These are phyloP conservation scores for Castanea mollissima DNA, from an alignment of 306 rosid genomes.

Conservation along the genomic window DNA sequence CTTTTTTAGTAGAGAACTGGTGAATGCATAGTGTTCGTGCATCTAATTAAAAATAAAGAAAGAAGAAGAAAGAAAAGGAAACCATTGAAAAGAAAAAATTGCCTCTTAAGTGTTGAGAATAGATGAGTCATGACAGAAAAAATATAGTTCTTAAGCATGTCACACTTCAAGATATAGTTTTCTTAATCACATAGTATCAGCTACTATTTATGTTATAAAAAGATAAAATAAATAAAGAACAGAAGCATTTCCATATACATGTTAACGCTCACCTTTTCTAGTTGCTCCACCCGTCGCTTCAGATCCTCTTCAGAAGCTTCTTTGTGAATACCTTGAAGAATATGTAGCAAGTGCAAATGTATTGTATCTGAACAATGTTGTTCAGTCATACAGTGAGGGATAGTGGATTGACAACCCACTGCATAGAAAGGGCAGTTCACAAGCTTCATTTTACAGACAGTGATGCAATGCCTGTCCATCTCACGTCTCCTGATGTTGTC, in stretches of 20 bases:
- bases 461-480: conserved; percentile 90
- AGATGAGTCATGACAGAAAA: background rate
- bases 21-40: background rate
- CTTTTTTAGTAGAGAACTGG: background rate
- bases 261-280: conserved; percentile 49
- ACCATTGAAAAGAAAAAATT: background rate
- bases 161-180: background rate
- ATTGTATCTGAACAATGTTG: conserved; percentile 50
- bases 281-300: conserved; percentile 46
- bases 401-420: conserved; percentile 62
- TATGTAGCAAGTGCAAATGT: conserved; percentile 51
- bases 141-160: background rate
- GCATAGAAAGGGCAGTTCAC: conserved; percentile 77
- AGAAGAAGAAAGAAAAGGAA: background rate
- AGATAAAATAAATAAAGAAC: background rate
- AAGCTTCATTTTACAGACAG: conserved; percentile 85
- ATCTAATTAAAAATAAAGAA: background rate
- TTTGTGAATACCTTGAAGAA: conserved; percentile 58
- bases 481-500: conserved; percentile 65
- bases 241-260: background rate
- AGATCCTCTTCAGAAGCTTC: conserved; percentile 53
- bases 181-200: background rate
- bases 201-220: background rate
- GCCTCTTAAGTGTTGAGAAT: background rate
- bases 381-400: conserved; percentile 51